Conservation (phyloP, 2,329 filamentous ascomycete species). For the Trichoderma sp. region DNA sequence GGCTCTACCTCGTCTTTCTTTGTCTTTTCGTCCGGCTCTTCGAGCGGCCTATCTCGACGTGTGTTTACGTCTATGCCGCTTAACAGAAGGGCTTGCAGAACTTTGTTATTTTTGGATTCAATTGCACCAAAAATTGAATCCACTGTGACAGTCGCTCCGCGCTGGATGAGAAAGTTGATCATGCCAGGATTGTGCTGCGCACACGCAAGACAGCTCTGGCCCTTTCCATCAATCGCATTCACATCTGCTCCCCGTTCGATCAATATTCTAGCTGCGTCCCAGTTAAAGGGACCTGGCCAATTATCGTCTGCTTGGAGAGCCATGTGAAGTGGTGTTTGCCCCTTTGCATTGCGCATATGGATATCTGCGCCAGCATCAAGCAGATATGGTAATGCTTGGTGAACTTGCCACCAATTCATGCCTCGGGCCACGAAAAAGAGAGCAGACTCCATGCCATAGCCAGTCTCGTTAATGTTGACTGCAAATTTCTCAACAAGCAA, state of each 20-base stretch:
- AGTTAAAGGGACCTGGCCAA: conserved; percentile 13
- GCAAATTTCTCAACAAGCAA: conserved; percentile 34
- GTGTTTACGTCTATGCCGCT: conserved; percentile 20
- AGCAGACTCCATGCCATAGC: conserved; percentile 18
- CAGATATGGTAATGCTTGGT: conserved; percentile 26
- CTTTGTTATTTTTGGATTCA: not conserved
- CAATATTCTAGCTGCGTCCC: conserved; percentile 22
- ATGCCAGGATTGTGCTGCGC: conserved; percentile 14
- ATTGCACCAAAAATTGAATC: conserved; percentile 24
- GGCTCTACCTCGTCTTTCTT: not conserved
- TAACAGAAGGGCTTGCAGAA: conserved; percentile 20
- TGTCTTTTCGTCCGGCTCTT: not conserved
- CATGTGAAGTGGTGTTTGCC: conserved; percentile 24
- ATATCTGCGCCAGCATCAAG: conserved; percentile 22
- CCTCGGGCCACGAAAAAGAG: conserved; percentile 21
- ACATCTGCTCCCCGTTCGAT: conserved; percentile 26
- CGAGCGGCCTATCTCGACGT: not conserved
- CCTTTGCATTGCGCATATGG: conserved; percentile 12
- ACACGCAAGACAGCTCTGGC: conserved; percentile 19
- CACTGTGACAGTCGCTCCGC: conserved; percentile 20
- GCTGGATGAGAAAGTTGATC: conserved; percentile 19
- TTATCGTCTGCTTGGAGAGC: conserved; percentile 11
- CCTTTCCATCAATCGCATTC: conserved; percentile 20
- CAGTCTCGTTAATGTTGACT: conserved; percentile 31
- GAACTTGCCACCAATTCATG: conserved; percentile 25